These are phyloP conservation scores for Ogataea kodamae DNA, from an alignment of 805 yeast genomes.

Conservation along the genomic window DNA sequence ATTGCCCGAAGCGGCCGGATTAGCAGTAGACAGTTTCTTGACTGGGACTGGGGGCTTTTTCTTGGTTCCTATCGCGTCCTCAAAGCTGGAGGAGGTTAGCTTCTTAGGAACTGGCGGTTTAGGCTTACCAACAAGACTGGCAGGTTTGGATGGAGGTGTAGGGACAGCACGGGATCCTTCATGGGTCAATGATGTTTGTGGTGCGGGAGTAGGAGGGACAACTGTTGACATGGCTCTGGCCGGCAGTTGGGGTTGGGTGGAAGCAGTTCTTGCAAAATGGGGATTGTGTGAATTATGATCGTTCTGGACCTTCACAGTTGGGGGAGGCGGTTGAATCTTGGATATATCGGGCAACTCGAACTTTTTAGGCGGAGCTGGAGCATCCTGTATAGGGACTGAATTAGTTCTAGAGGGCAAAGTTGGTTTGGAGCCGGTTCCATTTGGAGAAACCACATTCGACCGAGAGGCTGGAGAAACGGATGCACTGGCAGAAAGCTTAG, in stretches of 20 bases:
- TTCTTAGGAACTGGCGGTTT: conserved; percentile 13
- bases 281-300: conserved; percentile 8
- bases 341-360: conserved; percentile 27
- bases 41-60: conserved; percentile 15
- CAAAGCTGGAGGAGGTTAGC: background rate
- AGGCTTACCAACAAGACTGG: conserved; percentile 4
- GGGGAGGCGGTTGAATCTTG: conserved; percentile 30
- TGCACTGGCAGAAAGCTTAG: conserved; percentile 17
- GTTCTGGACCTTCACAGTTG: conserved; percentile 13
- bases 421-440: conserved; percentile 11
- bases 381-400: conserved; percentile 6
- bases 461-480: conserved; percentile 5
- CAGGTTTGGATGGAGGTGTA: conserved; percentile 21
- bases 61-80: conserved; percentile 3
- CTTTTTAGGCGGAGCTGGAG: conserved; percentile 15
- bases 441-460: conserved; percentile 9
- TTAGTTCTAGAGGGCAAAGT: conserved; percentile 13
- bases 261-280: conserved; percentile 3
- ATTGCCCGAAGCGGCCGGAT: conserved; percentile 14
- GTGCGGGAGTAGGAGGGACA: conserved; percentile 10
- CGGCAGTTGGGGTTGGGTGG: conserved; percentile 9
- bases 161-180: no score
- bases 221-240: conserved; percentile 19
- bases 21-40: conserved; percentile 12
- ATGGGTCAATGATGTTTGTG: no score